Conservation (phyloP, 2,329 filamentous ascomycete species). For the Catunica adiposa region DNA sequence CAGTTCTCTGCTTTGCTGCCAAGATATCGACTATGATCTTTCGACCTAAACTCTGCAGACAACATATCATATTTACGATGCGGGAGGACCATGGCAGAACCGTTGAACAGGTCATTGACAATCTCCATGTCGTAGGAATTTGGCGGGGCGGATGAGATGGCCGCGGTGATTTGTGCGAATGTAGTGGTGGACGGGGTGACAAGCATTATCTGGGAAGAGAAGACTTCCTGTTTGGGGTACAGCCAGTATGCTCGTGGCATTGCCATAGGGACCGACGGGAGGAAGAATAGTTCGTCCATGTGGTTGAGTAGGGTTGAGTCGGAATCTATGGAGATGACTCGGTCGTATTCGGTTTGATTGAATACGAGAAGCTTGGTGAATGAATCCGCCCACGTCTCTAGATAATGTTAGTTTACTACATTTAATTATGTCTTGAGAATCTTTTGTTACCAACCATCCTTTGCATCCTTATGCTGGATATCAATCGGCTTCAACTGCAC, state of each 20-base stretch:
- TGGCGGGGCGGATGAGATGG: conserved; percentile 16
- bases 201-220: conserved; percentile 46
- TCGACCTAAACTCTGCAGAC: conserved; percentile 40
- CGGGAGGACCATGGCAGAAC: conserved; percentile 43
- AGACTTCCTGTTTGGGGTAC: conserved; percentile 31
- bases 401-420: neutral
- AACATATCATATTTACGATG: conserved; percentile 46
- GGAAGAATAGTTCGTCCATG: conserved; percentile 53
- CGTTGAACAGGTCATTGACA: conserved; percentile 43
- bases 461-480: conserved; percentile 21
- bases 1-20: conserved; percentile 29
- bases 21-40: conserved; percentile 30
- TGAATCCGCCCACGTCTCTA: conserved; percentile 43
- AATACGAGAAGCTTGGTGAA: conserved; percentile 54
- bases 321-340: conserved; percentile 36
- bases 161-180: conserved; percentile 22
- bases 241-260: conserved; percentile 60
- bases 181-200: conserved; percentile 40
- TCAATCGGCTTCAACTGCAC: conserved; percentile 26
- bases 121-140: conserved; percentile 50
- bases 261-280: conserved; percentile 41
- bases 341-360: conserved; percentile 42
- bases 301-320: conserved; percentile 42
- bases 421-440: neutral
- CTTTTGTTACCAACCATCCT: conserved; percentile 20